These are phyloP conservation scores for Spinellus fusiger DNA, from an alignment of 192 early-diverging fungal species.

Conservation along the genomic window DNA sequence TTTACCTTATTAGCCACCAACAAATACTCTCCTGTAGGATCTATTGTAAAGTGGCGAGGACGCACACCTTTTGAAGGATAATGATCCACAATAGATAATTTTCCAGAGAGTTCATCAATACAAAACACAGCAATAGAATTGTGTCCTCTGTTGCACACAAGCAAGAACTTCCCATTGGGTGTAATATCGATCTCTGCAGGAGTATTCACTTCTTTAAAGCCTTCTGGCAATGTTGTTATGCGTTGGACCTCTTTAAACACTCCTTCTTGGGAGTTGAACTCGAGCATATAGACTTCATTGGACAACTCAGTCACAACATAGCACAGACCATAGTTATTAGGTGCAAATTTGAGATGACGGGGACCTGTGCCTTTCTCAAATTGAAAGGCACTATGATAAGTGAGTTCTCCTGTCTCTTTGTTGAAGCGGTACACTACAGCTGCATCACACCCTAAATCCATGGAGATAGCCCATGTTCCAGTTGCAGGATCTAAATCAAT, in stretches of 20 bases:
- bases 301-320: constrained; percentile 27
- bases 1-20: constrained; percentile 29
- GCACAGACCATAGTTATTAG: constrained; percentile 15
- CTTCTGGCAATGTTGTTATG: constrained; percentile 17
- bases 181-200: constrained; percentile 27
- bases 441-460: constrained; percentile 28
- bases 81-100: constrained; percentile 17
- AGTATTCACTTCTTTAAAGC: constrained; percentile 7
- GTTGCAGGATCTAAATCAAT: constrained; percentile 22
- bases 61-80: constrained; percentile 14
- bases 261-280: constrained; percentile 19
- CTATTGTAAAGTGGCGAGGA: constrained; percentile 29
- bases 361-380: constrained; percentile 29
- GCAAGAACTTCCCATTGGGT: constrained; percentile 21
- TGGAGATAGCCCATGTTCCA: constrained; percentile 10
- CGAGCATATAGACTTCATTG: constrained; percentile 27
- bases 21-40: constrained; percentile 24
- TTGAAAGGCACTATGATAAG: background rate
- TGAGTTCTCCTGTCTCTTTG: background rate
- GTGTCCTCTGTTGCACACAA: constrained; percentile 25
- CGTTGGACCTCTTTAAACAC: constrained; percentile 23
- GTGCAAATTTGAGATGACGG: constrained; percentile 26
- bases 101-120: constrained; percentile 23
- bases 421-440: constrained; percentile 17
- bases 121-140: constrained; percentile 21